Conservation (phyloP, 345 rosid species). For the Euphorbia pulcherrima region DNA sequence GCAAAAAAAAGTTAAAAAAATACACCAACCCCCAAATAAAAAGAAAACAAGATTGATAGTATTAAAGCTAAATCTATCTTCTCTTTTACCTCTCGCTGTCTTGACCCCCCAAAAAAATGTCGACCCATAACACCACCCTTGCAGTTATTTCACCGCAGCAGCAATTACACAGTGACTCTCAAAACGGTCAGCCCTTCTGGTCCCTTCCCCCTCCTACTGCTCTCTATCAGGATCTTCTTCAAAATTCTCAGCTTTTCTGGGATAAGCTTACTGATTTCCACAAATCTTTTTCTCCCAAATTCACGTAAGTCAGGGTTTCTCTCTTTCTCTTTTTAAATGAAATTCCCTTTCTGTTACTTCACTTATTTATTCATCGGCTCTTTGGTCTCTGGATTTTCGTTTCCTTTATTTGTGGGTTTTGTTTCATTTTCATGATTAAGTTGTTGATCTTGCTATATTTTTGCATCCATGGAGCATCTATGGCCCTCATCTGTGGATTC, state of each 20-base stretch:
- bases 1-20: too few relatives aligned
- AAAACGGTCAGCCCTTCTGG: slow-evolving; percentile 33
- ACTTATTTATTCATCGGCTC: not conserved
- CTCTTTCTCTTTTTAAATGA: not conserved
- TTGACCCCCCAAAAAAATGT: slow-evolving; percentile 16
- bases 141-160: slow-evolving; percentile 25
- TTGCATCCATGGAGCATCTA: not conserved
- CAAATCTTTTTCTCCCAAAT: slow-evolving; percentile 38
- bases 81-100: slow-evolving; percentile 7
- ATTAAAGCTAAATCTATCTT: slow-evolving; percentile 3
- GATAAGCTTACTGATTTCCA: slow-evolving; percentile 60
- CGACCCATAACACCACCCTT: slow-evolving; percentile 10
- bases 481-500: not conserved
- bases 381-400: slow-evolving; percentile 4
- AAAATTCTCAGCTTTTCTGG: slow-evolving; percentile 64
- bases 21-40: too few relatives aligned
- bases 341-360: not conserved
- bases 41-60: not conserved
- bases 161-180: slow-evolving; percentile 28
- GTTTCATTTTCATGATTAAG: not conserved
- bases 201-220: slow-evolving; percentile 46
- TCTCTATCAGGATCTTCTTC: slow-evolving; percentile 56
- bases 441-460: not conserved
- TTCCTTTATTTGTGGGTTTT: not conserved
- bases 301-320: slow-evolving; percentile 42